Evolutionary conservation across 208 protist genomes (phyloP).

Genomic region (Polymyxa betae): DNA sequence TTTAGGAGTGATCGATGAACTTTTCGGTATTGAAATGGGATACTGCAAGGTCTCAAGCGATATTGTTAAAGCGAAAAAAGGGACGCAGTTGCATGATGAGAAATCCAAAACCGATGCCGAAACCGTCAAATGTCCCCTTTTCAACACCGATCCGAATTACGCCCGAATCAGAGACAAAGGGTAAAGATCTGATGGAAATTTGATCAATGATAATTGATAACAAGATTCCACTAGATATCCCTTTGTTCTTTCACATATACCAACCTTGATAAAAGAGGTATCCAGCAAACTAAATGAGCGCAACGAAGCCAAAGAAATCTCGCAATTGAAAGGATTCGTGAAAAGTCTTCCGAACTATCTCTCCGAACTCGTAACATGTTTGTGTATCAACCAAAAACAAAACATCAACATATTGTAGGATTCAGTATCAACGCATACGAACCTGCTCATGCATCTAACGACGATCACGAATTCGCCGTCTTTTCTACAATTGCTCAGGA

Average conservation of each 20-base stretch:
- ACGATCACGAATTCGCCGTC: neutral
- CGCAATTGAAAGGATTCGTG: constrained; percentile 19
- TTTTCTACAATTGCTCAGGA: neutral
- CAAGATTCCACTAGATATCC: neutral
- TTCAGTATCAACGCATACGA: constrained; percentile 15
- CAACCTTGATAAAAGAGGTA: neutral
- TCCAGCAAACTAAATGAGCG: neutral
- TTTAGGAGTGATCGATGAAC: constrained; percentile 28
- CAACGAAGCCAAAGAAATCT: neutral
- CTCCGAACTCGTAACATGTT: neutral
- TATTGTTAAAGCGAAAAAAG: neutral
- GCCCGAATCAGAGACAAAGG: neutral
- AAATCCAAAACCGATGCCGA: neutral
- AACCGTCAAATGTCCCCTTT: constrained; percentile 38
- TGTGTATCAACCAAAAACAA: neutral
- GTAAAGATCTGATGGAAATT: neutral
- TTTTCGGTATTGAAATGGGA: neutral
- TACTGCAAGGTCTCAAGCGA: neutral
- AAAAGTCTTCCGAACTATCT: constrained; percentile 21
- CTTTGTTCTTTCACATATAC: neutral
- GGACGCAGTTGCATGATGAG: neutral
- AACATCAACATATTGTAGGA: neutral
- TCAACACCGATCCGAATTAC: constrained; percentile 6
- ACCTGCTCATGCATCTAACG: constrained; percentile 5
- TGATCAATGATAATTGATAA: neutral